Conservation (phyloP, 2,329 filamentous ascomycete genomes). For the Trichoderma lentiforme region DNA sequence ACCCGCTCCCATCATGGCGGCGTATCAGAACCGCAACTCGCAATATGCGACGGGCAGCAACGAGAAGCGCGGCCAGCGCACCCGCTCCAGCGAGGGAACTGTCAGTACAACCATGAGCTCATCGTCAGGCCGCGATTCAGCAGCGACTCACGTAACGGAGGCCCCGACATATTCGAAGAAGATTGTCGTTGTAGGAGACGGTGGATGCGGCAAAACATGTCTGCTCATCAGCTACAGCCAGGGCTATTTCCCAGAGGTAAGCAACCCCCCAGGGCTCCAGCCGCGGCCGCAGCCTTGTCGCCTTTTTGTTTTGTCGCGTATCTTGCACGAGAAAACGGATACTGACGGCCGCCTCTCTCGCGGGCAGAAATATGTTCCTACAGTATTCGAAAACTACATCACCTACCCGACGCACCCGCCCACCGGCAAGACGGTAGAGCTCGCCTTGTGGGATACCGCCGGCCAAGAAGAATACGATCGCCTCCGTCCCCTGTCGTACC, state of each 20-base stretch:
- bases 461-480: slow-evolving; percentile 99
- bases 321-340: neutral
- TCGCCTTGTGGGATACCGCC: slow-evolving; percentile 97
- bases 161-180: slow-evolving; percentile 96
- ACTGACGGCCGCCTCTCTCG: neutral
- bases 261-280: slow-evolving; percentile 23
- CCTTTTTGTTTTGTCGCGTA: neutral
- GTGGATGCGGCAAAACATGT: slow-evolving; percentile 98
- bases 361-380: slow-evolving; percentile 96
- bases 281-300: neutral
- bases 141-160: slow-evolving; percentile 82
- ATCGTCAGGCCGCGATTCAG: slow-evolving; percentile 71
- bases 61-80: slow-evolving; percentile 48
- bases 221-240: slow-evolving; percentile 98
- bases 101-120: slow-evolving; percentile 80
- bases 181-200: slow-evolving; percentile 97
- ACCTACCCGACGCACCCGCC: slow-evolving; percentile 87
- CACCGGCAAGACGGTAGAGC: slow-evolving; percentile 90
- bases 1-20: slow-evolving; percentile 43
- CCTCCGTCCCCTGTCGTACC: slow-evolving; percentile 91
- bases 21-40: slow-evolving; percentile 53
- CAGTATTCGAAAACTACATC: slow-evolving; percentile 99
- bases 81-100: slow-evolving; percentile 81
- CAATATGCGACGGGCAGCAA: slow-evolving; percentile 43
- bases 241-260: slow-evolving; percentile 97